Percentiles rank a stretch among this genome's conserved stretches.
phyloP scores from a whole-genome alignment of 2,329 filamentous ascomycete species.

The Alternaria gansuensis region DNA sequence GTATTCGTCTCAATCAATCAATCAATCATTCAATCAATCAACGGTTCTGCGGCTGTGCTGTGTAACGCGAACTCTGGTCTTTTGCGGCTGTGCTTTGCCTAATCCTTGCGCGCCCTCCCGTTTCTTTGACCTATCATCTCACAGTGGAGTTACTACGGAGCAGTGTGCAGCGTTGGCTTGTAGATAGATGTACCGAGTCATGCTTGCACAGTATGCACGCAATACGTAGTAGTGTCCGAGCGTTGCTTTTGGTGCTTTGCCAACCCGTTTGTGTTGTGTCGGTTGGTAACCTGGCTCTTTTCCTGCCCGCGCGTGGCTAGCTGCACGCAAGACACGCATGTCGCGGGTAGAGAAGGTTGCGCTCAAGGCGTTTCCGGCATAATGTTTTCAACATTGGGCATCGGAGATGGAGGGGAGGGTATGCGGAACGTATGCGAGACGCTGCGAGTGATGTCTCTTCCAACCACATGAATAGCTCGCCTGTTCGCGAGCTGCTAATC shows the following conservation, averaged over 20 bases:
- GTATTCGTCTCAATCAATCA: neutral
- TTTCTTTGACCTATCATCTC: constrained; percentile 4
- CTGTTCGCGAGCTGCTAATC: neutral
- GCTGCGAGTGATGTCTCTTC: constrained; percentile 2
- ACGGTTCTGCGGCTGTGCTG: constrained; percentile 14
- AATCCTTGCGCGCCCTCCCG: neutral
- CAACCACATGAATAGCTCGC: constrained; percentile 4
- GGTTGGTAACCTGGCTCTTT: neutral
- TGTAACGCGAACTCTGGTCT: constrained; percentile 11
- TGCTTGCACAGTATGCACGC: constrained; percentile 20
- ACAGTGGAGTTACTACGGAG: constrained; percentile 13
- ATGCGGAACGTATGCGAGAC: constrained; percentile 13
- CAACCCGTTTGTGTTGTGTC: neutral
- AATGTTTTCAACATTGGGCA: neutral
- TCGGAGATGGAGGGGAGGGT: neutral
- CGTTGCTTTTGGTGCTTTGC: neutral
- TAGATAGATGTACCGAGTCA: constrained; percentile 17
- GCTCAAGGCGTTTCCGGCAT: neutral
- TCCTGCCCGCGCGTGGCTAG: neutral
- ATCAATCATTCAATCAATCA: neutral
- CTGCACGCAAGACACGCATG: constrained; percentile 6
- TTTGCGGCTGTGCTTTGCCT: constrained; percentile 12
- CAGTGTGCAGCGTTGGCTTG: constrained; percentile 6
- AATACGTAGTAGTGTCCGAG: constrained; percentile 14
- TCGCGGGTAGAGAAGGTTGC: constrained; percentile 2